A percentile compares a stretch with the other conserved stretches of the same genome.
These are phyloP conservation scores for Suhomyces choctaworum DNA, from an alignment of 1,139 yeast genomes.

Conservation along the genomic window DNA sequence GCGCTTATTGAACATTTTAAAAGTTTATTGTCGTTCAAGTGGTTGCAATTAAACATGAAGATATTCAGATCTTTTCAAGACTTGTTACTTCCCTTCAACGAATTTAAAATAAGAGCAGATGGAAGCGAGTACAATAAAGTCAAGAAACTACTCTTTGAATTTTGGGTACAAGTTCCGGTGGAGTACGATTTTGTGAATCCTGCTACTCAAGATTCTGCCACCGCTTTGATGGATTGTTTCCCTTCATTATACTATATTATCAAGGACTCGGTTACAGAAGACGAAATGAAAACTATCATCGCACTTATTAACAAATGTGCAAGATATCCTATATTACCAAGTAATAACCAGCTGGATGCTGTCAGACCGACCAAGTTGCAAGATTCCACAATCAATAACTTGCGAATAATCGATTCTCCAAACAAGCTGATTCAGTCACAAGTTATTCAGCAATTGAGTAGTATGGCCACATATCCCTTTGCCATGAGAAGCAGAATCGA, in stretches of 20 bases:
- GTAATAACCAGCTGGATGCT: constrained; percentile 45
- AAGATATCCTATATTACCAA: constrained; percentile 66
- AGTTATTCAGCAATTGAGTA: constrained; percentile 53
- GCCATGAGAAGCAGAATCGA: constrained; percentile 57
- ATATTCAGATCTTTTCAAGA: constrained; percentile 55
- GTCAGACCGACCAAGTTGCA: constrained; percentile 57
- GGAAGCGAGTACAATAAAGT: constrained; percentile 22
- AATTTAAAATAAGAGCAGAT: background rate
- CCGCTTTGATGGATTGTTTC: constrained; percentile 53
- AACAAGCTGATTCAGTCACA: constrained; percentile 42
- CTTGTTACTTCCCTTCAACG: constrained; percentile 32
- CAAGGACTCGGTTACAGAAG: constrained; percentile 25
- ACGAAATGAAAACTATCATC: constrained; percentile 45
- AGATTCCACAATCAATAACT: constrained; percentile 45
- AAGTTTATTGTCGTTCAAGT: constrained; percentile 35
- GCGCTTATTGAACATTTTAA: constrained; percentile 51
- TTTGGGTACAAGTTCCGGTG: constrained; percentile 64
- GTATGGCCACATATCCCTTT: constrained; percentile 57
- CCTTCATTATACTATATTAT: constrained; percentile 44
- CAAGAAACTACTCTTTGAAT: constrained; percentile 48
- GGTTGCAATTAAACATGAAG: constrained; percentile 50
- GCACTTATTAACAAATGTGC: constrained; percentile 57
- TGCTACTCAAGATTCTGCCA: constrained; percentile 56
- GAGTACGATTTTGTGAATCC: constrained; percentile 58
- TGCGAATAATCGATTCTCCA: constrained; percentile 35